These are phyloP conservation scores for Leptoxyphium fumago DNA, from an alignment of 2,329 filamentous ascomycete species.

Conservation along the genomic window DNA sequence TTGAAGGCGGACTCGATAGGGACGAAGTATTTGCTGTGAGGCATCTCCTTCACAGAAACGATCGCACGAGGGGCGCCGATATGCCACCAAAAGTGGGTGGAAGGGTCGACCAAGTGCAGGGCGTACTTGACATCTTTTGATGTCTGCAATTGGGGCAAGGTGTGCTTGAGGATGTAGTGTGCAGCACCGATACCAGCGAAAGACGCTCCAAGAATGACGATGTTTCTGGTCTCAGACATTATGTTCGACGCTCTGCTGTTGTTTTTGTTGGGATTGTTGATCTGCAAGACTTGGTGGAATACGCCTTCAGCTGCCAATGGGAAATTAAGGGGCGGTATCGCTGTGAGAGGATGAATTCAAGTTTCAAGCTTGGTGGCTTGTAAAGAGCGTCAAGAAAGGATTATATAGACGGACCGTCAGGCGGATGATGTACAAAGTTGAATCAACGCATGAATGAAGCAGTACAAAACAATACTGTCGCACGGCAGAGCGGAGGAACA, in stretches of 20 bases:
- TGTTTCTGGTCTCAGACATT: constrained; percentile 25
- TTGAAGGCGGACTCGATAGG: constrained; percentile 37
- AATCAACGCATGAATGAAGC: no score
- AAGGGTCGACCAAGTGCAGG: constrained; percentile 40
- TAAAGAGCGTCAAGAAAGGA: no score
- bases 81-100: constrained; percentile 38
- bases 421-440: no score
- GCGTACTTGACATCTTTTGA: constrained; percentile 27
- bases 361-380: background rate
- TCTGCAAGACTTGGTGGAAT: no score
- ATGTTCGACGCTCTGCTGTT: background rate
- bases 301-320: no score
- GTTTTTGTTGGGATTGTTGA: no score
- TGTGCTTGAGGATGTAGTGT: constrained; percentile 40
- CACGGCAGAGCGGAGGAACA: no score
- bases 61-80: constrained; percentile 39
- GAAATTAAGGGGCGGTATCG: background rate
- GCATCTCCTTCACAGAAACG: constrained; percentile 33
- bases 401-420: no score
- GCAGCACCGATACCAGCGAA: constrained; percentile 37
- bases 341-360: background rate
- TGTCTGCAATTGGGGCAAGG: constrained; percentile 26
- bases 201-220: constrained; percentile 40
- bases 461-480: no score
- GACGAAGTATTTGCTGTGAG: constrained; percentile 33